Base-by-base conservation (phyloP, 2,329 filamentous ascomycete species). In the Mariannaea elegans region DNA sequence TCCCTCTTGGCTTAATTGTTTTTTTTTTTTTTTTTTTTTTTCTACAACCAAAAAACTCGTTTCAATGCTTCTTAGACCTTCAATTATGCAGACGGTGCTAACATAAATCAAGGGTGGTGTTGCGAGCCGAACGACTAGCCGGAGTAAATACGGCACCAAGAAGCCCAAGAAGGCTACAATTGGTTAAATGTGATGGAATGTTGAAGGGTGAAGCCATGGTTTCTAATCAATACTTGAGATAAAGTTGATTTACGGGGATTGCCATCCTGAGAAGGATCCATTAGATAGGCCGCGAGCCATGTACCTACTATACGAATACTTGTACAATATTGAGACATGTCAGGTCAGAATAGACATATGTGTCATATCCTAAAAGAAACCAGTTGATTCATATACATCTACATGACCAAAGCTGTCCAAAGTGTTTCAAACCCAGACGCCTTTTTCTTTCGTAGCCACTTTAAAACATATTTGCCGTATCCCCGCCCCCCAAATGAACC, bases 111-210 rank as follows among this genome's bases (percentile, higher is more conserved):
- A 97, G 94, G 93, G 93, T 73, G 95, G 95, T 82, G 95, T 99
- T 66, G 89, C 88, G 19, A 95, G 88, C 76, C 85, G 95, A 69
- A 86, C 90, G 72, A 92, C 89, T 19, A 93, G 91, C 77, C 86
- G 95, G 72, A 97, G 93, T 73, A 99, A 99, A 80, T 99, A 97
- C 75, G 95, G 95, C 62, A 97, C 95, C 48, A 99, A 99, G 89
- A 98, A 97, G 83, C 94, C 95, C 0, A 98, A 98, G 89, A 88
- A 88, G 76, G 88, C 89, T 19, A 83, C 84, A 0, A 81, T 87
- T 34, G 81, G 83, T 63, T 81, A 71, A 62, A 39, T 21, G 5
- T 21, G 23, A 49, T 36, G 44, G 23, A 47, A 21, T 5, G 16
- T 31, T 46, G 32, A 49, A 21, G n/a, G 10, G 12, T 21, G 3